These are phyloP conservation scores for Postia placenta DNA, from an alignment of 768 basidiomycete species.

Conservation along the genomic window DNA sequence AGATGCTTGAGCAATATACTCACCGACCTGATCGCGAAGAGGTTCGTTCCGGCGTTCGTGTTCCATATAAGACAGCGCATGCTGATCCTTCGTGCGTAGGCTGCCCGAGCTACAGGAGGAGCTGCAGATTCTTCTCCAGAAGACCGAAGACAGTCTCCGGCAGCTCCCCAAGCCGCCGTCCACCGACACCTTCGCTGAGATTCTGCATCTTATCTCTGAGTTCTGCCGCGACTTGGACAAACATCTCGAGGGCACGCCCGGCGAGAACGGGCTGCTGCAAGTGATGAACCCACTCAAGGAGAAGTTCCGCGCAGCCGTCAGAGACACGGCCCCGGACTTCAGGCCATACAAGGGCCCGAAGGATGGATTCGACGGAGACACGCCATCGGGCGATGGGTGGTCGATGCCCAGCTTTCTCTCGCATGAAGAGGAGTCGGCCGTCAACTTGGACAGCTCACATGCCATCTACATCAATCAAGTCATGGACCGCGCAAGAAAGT, in stretches of 20 bases:
- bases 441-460: background rate
- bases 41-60: slow-evolving; percentile 32
- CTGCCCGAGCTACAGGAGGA: slow-evolving; percentile 60
- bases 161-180: slow-evolving; percentile 48
- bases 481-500: slow-evolving; percentile 40
- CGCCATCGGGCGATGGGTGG: too few species aligned
- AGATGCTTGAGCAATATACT: slow-evolving; percentile 53
- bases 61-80: background rate
- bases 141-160: slow-evolving; percentile 28
- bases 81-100: slow-evolving; percentile 27
- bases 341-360: slow-evolving; percentile 32
- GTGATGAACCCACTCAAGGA: slow-evolving; percentile 43
- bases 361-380: background rate
- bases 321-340: slow-evolving; percentile 52
- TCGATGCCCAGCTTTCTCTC: slow-evolving; percentile 10
- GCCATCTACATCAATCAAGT: slow-evolving; percentile 51
- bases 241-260: slow-evolving; percentile 49
- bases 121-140: slow-evolving; percentile 37
- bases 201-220: slow-evolving; percentile 38
- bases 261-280: slow-evolving; percentile 49
- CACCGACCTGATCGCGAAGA: slow-evolving; percentile 54
- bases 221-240: slow-evolving; percentile 41
- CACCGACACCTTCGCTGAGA: slow-evolving; percentile 48
- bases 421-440: slow-evolving; percentile 15
- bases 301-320: slow-evolving; percentile 42